Conservation (phyloP, 2,329 filamentous ascomycete species). For the Shiraia sp. region DNA sequence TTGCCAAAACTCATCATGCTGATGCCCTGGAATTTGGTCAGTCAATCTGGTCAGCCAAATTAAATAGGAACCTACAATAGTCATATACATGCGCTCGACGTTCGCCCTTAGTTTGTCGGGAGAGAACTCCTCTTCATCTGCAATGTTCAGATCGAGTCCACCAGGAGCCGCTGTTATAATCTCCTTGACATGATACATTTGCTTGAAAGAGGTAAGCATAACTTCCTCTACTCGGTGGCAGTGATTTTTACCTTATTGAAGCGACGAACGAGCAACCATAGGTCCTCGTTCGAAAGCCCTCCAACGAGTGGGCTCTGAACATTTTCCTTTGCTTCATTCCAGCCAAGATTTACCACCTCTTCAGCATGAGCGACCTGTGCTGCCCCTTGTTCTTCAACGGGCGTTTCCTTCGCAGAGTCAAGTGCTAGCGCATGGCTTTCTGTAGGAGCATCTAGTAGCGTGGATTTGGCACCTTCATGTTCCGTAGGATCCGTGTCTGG, state of each 20-base stretch:
- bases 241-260: slow-evolving; percentile 67
- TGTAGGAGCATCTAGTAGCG: slow-evolving; percentile 49
- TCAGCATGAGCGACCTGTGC: slow-evolving; percentile 48
- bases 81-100: slow-evolving; percentile 81
- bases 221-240: neutral
- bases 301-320: slow-evolving; percentile 66
- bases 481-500: slow-evolving; percentile 38
- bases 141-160: slow-evolving; percentile 76
- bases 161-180: slow-evolving; percentile 64
- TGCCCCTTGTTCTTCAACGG: slow-evolving; percentile 47
- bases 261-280: slow-evolving; percentile 71
- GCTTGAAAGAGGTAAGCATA: slow-evolving; percentile 44
- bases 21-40: slow-evolving; percentile 52
- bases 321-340: slow-evolving; percentile 64
- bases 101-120: slow-evolving; percentile 81
- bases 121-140: slow-evolving; percentile 81
- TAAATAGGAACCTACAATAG: slow-evolving; percentile 53
- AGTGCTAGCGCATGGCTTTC: slow-evolving; percentile 53
- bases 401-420: slow-evolving; percentile 41
- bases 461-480: slow-evolving; percentile 31
- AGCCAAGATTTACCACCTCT: slow-evolving; percentile 70
- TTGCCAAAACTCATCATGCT: slow-evolving; percentile 69
- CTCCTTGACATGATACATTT: slow-evolving; percentile 73
- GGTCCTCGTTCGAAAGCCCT: slow-evolving; percentile 70
- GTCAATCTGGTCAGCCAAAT: neutral